Base-by-base conservation (phyloP, 192 early-diverging fungal genomes). In the Entrophospora sp. region DNA sequence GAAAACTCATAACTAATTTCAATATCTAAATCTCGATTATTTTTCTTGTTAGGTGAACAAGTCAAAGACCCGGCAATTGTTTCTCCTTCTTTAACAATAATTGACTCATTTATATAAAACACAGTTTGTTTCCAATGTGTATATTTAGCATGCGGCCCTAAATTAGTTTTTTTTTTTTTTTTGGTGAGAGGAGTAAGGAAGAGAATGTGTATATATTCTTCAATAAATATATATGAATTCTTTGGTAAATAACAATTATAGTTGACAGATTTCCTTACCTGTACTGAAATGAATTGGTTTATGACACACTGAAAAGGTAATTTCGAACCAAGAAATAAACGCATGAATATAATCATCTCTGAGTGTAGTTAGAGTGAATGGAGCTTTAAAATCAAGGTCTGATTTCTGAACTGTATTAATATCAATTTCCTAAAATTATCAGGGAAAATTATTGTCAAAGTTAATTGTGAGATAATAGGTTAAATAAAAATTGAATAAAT, bases 91-190 rank as follows among this genome's bases (percentile, higher is more conserved):
- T 89, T 88, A 44, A 95, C 78, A 10, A 88, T 89, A 73, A 98
- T 73, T 16, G 72, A 45, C 31, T 77, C 72, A 49, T 71, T 61
- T 5, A 72, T 74, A 70, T 99, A 99, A 76, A 98, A 96, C 16
- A 88, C 70, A 0, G 92, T 93, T 75, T 97, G 94, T 81, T 94
- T 96, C 96, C 96, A 98, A 79, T 98, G 96, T n/a, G 94, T 97
- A 35, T 87, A 83, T 61, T 80, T 84, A 27, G 84, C 84, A 46
- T 80, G 74, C 8, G 93, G 90, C 0, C 87, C 84, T 1, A 89
- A 94, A 32, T 46, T 13, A 1, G n/a, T n/a, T n/a, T n/a, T n/a
- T n/a, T n/a, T n/a, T n/a, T n/a, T n/a, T n/a, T n/a, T n/a, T n/a
- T n/a, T n/a, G n/a, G n/a, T n/a, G n/a, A n/a, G n/a, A n/a, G n/a